These are phyloP conservation scores for Suhomyces terraborum DNA, from an alignment of 1,139 yeast species.

Conservation along the genomic window DNA sequence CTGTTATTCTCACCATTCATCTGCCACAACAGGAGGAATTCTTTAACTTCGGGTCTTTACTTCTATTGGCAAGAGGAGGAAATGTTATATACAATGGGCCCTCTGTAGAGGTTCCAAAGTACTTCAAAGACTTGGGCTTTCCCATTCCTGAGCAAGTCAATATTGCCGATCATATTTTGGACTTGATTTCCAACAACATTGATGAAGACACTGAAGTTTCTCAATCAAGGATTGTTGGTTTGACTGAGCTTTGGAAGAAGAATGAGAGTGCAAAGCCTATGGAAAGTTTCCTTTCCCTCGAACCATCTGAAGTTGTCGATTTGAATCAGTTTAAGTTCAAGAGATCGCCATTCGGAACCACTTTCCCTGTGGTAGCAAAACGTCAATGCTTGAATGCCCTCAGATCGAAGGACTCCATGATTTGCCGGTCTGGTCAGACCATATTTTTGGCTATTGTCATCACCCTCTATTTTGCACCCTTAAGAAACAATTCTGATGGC, in stretches of 20 bases:
- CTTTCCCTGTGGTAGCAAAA: constrained; percentile 19
- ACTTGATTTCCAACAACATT: constrained; percentile 18
- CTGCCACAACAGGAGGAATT: constrained; percentile 29
- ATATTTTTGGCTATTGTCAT: constrained; percentile 23
- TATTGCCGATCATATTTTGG: constrained; percentile 25
- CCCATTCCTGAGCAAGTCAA: constrained; percentile 17
- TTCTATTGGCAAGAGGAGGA: constrained; percentile 28
- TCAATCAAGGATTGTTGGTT: constrained; percentile 16
- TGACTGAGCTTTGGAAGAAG: constrained; percentile 19
- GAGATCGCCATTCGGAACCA: constrained; percentile 24
- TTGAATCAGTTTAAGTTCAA: constrained; percentile 19
- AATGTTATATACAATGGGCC: constrained; percentile 25
- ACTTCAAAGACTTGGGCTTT: constrained; percentile 19
- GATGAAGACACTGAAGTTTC: constrained; percentile 17
- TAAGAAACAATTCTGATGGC: constrained; percentile 21
- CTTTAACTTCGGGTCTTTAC: constrained; percentile 22
- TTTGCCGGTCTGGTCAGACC: constrained; percentile 25
- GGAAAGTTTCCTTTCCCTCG: not conserved
- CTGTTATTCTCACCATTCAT: constrained; percentile 28
- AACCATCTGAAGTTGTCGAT: not conserved
- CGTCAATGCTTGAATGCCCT: constrained; percentile 23
- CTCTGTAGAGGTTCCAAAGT: constrained; percentile 12
- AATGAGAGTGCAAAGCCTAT: not conserved
- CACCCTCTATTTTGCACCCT: constrained; percentile 27
- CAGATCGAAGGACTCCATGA: constrained; percentile 23